Percentiles rank a stretch among this genome's conserved stretches.
Evolutionary conservation across 2,329 filamentous ascomycete genomes (phyloP).

Genomic region (Diplodia corticola): DNA sequence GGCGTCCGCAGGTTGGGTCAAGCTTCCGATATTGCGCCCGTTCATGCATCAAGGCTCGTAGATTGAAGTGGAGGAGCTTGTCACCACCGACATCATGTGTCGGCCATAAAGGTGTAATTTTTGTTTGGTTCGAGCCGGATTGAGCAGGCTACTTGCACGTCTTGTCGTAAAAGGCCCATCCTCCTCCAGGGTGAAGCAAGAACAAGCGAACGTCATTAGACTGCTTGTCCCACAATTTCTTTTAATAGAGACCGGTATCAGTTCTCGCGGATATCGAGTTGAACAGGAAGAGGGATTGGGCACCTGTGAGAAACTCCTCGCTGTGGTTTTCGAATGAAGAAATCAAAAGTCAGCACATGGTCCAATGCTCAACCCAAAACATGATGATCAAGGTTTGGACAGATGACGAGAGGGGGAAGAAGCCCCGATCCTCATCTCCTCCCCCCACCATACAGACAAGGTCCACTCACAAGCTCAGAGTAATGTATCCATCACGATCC

Average conservation of each 20-base stretch:
- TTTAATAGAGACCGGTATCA: constrained; percentile 53
- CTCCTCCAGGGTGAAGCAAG: background rate
- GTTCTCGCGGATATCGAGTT: constrained; percentile 53
- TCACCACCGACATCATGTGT: background rate
- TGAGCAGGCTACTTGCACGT: background rate
- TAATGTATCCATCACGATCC: constrained; percentile 85
- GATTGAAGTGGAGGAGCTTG: background rate
- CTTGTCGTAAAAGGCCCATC: too few species aligned
- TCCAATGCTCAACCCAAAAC: background rate
- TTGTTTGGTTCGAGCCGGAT: background rate
- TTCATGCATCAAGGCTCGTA: background rate
- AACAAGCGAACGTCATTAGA: constrained; percentile 25
- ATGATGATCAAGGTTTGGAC: background rate
- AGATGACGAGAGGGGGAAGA: background rate
- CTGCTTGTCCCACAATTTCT: constrained; percentile 44
- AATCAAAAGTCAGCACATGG: background rate
- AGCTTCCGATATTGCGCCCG: background rate
- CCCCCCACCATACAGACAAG: background rate
- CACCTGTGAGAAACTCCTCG: constrained; percentile 57
- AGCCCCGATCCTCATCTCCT: background rate
- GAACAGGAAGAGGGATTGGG: constrained; percentile 56
- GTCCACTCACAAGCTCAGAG: constrained; percentile 54
- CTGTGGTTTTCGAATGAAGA: constrained; percentile 31
- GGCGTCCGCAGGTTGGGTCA: background rate
- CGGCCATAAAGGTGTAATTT: too few species aligned